A percentile compares a stretch with the other conserved stretches of the same genome.
These are phyloP conservation scores for Fusarium sp. DNA, from an alignment of 2,329 filamentous ascomycete genomes.

Conservation along the genomic window DNA sequence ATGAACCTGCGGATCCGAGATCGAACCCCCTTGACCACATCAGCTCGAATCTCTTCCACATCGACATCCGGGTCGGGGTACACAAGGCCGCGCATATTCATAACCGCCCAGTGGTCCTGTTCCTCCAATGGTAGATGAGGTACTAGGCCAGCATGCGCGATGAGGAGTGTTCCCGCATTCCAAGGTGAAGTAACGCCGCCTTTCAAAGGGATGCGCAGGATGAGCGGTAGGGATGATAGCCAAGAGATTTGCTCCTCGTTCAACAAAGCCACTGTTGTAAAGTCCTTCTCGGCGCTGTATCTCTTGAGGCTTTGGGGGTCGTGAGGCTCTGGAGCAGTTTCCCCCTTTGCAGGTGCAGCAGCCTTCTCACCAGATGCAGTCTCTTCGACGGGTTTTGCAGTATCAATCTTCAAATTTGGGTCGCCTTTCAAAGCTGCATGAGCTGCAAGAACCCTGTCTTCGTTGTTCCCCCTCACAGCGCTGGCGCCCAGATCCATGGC, in stretches of 20 bases:
- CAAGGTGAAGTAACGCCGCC: conserved; percentile 21
- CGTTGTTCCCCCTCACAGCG: conserved; percentile 87
- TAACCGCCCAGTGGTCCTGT: conserved; percentile 80
- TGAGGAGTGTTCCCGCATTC: conserved; percentile 52
- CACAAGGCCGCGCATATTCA: conserved; percentile 88
- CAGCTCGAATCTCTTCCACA: conserved; percentile 13
- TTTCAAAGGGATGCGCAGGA: conserved; percentile 26
- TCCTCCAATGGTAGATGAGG: conserved; percentile 75
- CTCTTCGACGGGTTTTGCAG: neutral
- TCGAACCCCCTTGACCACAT: conserved; percentile 29
- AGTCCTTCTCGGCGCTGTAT: conserved; percentile 34
- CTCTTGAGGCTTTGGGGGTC: conserved; percentile 22
- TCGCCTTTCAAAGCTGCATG: conserved; percentile 17
- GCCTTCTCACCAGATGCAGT: neutral
- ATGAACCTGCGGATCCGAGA: conserved; percentile 20
- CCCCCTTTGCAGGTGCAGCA: neutral
- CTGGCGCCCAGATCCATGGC: conserved; percentile 77
- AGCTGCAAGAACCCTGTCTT: conserved; percentile 79
- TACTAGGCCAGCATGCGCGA: conserved; percentile 86
- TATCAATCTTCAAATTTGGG: neutral
- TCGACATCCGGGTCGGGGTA: conserved; percentile 47
- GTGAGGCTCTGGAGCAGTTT: neutral
- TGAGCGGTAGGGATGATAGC: conserved; percentile 25
- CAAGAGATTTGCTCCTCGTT: conserved; percentile 22
- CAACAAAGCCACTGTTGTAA: conserved; percentile 27